phyloP scores from a whole-genome alignment of 2,329 filamentous ascomycete species.

The Beauveria brongniartii region DNA sequence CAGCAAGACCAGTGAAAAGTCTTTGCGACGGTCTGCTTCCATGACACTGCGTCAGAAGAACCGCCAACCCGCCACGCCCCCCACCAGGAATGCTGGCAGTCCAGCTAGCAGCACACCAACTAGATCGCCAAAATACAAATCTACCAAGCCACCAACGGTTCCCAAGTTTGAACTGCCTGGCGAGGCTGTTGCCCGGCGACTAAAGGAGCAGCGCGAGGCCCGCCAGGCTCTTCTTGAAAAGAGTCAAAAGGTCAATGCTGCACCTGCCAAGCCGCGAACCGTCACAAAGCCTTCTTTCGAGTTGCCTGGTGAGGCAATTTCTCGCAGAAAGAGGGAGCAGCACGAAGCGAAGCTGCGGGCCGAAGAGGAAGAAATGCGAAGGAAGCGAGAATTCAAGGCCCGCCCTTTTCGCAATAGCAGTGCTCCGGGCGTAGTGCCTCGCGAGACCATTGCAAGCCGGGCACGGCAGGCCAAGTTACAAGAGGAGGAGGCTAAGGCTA shows the following conservation, averaged over 20 bases:
- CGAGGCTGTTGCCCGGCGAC: conserved; percentile 48
- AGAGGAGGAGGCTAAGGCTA: conserved; percentile 19
- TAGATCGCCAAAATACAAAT: conserved; percentile 29
- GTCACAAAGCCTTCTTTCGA: conserved; percentile 50
- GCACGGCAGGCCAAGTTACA: conserved; percentile 41
- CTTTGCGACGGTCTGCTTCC: conserved; percentile 35
- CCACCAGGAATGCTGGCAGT: conserved; percentile 6
- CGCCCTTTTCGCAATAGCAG: conserved; percentile 43
- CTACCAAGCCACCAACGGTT: conserved; percentile 45
- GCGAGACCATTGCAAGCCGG: conserved; percentile 51
- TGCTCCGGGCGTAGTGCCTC: conserved; percentile 35
- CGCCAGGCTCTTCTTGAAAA: conserved; percentile 34
- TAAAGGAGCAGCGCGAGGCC: conserved; percentile 52
- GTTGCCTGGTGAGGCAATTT: conserved; percentile 55
- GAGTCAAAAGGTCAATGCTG: conserved; percentile 25
- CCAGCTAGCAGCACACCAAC: not conserved
- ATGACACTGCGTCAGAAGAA: conserved; percentile 27
- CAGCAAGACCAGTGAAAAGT: conserved; percentile 26
- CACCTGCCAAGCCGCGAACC: conserved; percentile 38
- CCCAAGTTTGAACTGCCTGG: conserved; percentile 55
- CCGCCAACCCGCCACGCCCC: conserved; percentile 4
- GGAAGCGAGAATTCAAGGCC: conserved; percentile 56
- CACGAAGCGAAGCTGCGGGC: conserved; percentile 45
- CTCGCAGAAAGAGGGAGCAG: conserved; percentile 46
- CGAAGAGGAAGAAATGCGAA: conserved; percentile 52